Percentiles rank a stretch among this genome's conserved stretches.
Evolutionary conservation across 306 rosid genomes (phyloP).

Genomic region (Alnus glutinosa): DNA sequence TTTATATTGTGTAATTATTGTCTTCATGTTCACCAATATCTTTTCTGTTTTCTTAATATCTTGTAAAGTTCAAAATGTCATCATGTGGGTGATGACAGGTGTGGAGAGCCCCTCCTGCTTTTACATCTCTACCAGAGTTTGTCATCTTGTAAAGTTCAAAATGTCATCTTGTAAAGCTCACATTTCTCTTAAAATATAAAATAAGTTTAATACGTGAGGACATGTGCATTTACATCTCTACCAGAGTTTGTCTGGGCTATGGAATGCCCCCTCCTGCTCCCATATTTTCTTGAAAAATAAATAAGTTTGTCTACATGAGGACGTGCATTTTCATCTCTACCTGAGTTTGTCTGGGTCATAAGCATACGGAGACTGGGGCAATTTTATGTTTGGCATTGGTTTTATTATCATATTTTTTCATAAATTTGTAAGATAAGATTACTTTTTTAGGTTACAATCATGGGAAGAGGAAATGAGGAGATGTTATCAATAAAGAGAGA

Average conservation of each 20-base stretch:
- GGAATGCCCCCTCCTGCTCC: background rate
- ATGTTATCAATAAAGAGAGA: constrained; percentile 80
- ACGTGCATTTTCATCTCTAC: constrained; percentile 13
- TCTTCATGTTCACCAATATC: background rate
- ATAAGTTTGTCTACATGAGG: background rate
- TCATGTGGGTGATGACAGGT: background rate
- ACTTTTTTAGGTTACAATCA: constrained; percentile 65
- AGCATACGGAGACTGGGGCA: constrained; percentile 12
- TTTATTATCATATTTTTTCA: constrained; percentile 22
- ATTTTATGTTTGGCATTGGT: constrained; percentile 17
- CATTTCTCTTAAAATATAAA: no score
- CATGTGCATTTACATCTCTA: no score
- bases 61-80: background rate
- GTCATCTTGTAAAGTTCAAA: background rate
- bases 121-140: no score
- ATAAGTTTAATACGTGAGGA: no score
- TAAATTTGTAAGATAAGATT: constrained; percentile 16
- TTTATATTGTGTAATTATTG: background rate
- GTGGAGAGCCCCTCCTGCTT: no score
- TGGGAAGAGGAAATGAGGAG: constrained; percentile 72
- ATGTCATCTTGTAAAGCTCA: background rate
- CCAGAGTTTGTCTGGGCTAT: background rate
- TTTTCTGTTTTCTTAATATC: background rate
- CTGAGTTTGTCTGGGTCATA: constrained; percentile 8
- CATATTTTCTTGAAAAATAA: background rate